Evolutionary conservation across 768 basidiomycete genomes (phyloP).

Genomic region (Cyathus striatus): DNA sequence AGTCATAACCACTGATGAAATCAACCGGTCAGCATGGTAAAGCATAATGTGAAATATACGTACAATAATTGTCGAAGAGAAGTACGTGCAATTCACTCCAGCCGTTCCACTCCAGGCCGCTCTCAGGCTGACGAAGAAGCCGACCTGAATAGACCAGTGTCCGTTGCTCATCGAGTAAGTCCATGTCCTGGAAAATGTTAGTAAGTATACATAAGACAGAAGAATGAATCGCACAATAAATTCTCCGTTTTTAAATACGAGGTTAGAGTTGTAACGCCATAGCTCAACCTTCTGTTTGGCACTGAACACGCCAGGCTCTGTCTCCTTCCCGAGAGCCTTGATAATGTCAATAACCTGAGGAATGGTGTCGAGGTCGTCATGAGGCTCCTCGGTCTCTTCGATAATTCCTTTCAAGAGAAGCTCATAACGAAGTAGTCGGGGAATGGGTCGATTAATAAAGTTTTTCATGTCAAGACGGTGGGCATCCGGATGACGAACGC

Average conservation of each 20-base stretch:
- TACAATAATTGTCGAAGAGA: conserved; percentile 93
- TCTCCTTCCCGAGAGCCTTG: conserved; percentile 80
- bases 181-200: conserved; percentile 61
- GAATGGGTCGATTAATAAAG: conserved; percentile 90
- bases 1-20: conserved; percentile 76
- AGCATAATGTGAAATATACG: conserved; percentile 18
- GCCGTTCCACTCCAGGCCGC: conserved; percentile 81
- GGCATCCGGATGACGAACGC: conserved; percentile 64
- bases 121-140: conserved; percentile 82
- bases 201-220: neutral
- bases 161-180: conserved; percentile 77
- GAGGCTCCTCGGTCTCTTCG: conserved; percentile 65
- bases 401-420: conserved; percentile 77
- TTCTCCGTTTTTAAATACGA: conserved; percentile 79
- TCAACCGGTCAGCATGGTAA: neutral
- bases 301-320: conserved; percentile 79
- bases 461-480: conserved; percentile 87
- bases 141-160: conserved; percentile 82
- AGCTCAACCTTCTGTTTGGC: conserved; percentile 88
- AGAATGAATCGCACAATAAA: conserved; percentile 37
- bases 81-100: conserved; percentile 90
- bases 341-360: conserved; percentile 86
- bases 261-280: conserved; percentile 78
- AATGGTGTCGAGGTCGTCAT: conserved; percentile 80
- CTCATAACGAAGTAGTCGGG: conserved; percentile 84